Percentiles rank a stretch among this genome's conserved stretches.
These are phyloP conservation scores for Pelargonium cotyledonis DNA, from an alignment of 441 rosid species.

Conservation along the genomic window DNA sequence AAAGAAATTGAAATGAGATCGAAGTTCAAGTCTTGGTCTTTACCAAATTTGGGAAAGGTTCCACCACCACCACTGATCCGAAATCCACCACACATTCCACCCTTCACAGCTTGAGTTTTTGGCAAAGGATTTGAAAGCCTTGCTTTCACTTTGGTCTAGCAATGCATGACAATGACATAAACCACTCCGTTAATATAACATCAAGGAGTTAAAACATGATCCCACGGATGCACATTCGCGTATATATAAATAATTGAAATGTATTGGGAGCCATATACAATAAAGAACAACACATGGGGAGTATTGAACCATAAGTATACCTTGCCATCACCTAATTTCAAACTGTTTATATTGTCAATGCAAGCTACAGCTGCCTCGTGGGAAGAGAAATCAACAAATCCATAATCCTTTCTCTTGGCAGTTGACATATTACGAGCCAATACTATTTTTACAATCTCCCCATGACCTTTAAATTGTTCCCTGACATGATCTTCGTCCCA, in stretches of 20 bases:
- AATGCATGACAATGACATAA: constrained; percentile 15
- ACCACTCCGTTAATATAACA: constrained; percentile 12
- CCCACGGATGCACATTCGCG: not conserved
- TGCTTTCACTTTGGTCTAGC: constrained; percentile 49
- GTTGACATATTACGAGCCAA: constrained; percentile 60
- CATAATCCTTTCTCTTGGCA: constrained; percentile 65
- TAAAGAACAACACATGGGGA: not conserved
- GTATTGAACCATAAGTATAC: constrained; percentile 25
- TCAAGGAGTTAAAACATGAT: not conserved
- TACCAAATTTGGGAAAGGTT: constrained; percentile 47
- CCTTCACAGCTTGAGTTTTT: constrained; percentile 62
- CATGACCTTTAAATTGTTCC: constrained; percentile 35
- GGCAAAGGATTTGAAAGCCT: constrained; percentile 69
- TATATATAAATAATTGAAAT: not conserved
- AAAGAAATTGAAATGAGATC: not conserved
- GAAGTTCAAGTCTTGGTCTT: constrained; percentile 7
- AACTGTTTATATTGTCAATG: constrained; percentile 44
- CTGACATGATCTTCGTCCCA: constrained; percentile 58
- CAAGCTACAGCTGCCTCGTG: constrained; percentile 54
- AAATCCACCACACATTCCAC: constrained; percentile 68
- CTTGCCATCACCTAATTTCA: constrained; percentile 42
- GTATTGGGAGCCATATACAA: not conserved
- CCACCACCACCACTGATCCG: constrained; percentile 36
- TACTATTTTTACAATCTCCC: constrained; percentile 44
- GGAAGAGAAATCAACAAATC: constrained; percentile 51